Conservation (phyloP, 164 flowering plant species). For the Stephania yunnanensis region DNA sequence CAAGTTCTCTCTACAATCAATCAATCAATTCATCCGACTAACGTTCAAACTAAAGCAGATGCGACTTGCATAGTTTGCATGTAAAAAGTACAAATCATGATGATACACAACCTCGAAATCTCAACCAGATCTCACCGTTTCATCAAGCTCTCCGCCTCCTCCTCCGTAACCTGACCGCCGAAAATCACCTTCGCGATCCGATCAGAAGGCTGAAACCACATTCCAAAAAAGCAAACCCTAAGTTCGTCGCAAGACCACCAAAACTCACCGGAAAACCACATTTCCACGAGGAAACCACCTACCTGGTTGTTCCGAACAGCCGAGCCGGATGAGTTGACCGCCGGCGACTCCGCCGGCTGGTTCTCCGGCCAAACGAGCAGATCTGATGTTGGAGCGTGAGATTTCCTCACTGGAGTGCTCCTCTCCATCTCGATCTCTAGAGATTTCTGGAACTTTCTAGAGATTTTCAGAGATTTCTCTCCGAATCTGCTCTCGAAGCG, state of each 20-base stretch:
- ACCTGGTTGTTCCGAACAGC: slow-evolving; percentile 62
- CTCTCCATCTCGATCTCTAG: slow-evolving; percentile 44
- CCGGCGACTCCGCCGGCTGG: slow-evolving; percentile 40
- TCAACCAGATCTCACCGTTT: slow-evolving; percentile 69
- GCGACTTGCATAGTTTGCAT: background rate
- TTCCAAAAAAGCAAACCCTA: slow-evolving; percentile 8
- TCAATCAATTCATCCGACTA: background rate
- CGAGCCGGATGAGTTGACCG: slow-evolving; percentile 5
- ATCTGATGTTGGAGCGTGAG: slow-evolving; percentile 93
- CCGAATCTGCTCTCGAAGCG: background rate
- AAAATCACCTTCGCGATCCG: slow-evolving; percentile 82
- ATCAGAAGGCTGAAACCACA: slow-evolving; percentile 72
- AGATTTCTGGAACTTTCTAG: background rate
- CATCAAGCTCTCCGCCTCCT: slow-evolving; percentile 69
- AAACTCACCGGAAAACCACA: slow-evolving; percentile 2
- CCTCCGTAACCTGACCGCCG: slow-evolving; percentile 94
- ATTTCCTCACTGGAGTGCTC: slow-evolving; percentile 76
- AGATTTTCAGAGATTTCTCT: background rate
- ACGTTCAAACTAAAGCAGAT: background rate
- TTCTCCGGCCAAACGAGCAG: slow-evolving; percentile 88
- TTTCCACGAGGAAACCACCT: background rate
- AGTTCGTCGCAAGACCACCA: background rate
- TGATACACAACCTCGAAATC: background rate
- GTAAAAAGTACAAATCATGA: background rate
- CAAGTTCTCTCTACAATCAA: background rate